Evolutionary conservation across 495 filamentous ascomycete species (phyloP).

Genomic region (Aspergillus sclerotiicarbonarius): DNA sequence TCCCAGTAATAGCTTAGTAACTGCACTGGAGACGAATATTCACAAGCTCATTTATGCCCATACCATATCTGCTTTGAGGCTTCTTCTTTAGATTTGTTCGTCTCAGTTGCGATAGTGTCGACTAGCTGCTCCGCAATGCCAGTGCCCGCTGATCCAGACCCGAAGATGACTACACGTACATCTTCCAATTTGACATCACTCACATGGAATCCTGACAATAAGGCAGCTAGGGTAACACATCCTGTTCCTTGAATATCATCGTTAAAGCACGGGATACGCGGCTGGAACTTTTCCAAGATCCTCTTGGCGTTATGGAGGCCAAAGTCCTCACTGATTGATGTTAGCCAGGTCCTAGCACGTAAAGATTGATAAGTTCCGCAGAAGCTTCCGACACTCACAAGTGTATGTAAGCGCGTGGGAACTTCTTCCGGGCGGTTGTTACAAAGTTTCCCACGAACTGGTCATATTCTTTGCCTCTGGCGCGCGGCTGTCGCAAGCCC

Average conservation of each 20-base stretch:
- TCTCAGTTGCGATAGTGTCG: constrained; percentile 72
- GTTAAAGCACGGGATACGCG: constrained; percentile 80
- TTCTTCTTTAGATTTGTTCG: constrained; percentile 65
- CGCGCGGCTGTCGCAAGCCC: constrained; percentile 64
- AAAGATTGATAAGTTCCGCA: neutral
- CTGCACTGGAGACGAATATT: neutral
- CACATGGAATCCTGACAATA: constrained; percentile 71
- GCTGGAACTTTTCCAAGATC: constrained; percentile 71
- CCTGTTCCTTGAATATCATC: constrained; percentile 90
- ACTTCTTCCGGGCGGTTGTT: constrained; percentile 60
- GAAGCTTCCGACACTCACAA: constrained; percentile 49
- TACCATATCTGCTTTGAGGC: constrained; percentile 81
- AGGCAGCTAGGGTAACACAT: constrained; percentile 78
- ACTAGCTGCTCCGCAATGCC: constrained; percentile 82
- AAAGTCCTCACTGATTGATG: constrained; percentile 51
- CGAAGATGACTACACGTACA: constrained; percentile 70
- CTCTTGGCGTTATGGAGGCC: constrained; percentile 58
- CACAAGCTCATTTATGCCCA: constrained; percentile 8
- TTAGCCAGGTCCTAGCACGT: neutral
- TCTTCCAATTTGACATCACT: constrained; percentile 65
- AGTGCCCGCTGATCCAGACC: constrained; percentile 80
- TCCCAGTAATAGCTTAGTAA: neutral
- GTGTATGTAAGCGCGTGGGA: constrained; percentile 80
- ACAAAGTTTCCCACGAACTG: constrained; percentile 75
- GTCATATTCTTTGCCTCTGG: constrained; percentile 74